Evolutionary conservation across 2,329 filamentous ascomycete species (phyloP), one percentile per base, ranked within the genome.

Genomic region (Delphinella strobiligena): DNA sequence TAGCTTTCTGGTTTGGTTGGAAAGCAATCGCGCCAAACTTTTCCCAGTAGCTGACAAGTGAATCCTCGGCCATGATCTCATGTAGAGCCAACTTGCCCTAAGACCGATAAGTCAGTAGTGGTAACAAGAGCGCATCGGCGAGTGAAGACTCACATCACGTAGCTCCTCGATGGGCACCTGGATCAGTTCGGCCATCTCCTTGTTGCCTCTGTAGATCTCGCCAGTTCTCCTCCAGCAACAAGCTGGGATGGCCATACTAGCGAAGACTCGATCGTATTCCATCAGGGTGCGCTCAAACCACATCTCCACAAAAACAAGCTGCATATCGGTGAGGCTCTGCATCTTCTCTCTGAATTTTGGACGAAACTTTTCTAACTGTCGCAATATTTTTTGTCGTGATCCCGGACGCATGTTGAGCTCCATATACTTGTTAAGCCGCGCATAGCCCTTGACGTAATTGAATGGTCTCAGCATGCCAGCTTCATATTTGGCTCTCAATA

Each of bases 21-120:
- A 98, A 98, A 8, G 91, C 93, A 52, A 98, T 96, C 4, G 87
- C 89, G 37, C 89, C 88, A 55, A 98, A 98, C 54, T 98, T 94
- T 62, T 98, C 91, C 91, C 91, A 98, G 55, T 98, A 98, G 52
- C 85, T 84, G 40, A 96, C 91, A 45, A 94, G 75, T 31, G 88
- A 93, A 45, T 93, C 86, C 64, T 98, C 91, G 2, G 86, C 87
- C 33, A 98, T 76, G 47, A 98, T 93, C 59, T 98, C 88, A 58
- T 98, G 91, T 35, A 98, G 74, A 10, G 91, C 85, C 47, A 96
- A 80, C 53, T 93, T 93, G 45, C 91, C 91, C 88, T 94, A 45
- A 18, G 7, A 19, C 41, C 3, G n/a, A 3, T 3, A 16, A n/a
- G 16, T n/a, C 14, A 35, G 8, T 5, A 24, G 14, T 3, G 30